phyloP scores from a whole-genome alignment of 805 yeast species.

The Barnettozyma populi region DNA sequence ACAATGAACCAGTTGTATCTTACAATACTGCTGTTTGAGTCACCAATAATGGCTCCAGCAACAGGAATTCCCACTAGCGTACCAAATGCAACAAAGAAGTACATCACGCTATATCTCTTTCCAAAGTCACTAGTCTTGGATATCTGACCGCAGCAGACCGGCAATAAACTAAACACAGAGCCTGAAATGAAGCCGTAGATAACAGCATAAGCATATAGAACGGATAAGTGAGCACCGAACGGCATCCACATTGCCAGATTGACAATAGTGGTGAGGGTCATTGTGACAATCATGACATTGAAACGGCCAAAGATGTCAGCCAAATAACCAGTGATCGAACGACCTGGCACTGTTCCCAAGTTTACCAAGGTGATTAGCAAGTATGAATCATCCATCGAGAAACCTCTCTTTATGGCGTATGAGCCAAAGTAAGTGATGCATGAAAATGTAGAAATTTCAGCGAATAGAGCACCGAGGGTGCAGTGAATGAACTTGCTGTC shows the following conservation, averaged over 20 bases:
- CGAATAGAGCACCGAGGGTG: constrained; percentile 37
- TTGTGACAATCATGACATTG: constrained; percentile 42
- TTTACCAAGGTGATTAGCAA: constrained; percentile 41
- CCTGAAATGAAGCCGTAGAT: constrained; percentile 51
- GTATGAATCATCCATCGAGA: constrained; percentile 34
- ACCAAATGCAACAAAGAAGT: constrained; percentile 51
- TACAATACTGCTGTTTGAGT: constrained; percentile 8
- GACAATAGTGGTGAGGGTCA: constrained; percentile 28
- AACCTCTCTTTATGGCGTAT: constrained; percentile 43
- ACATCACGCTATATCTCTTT: constrained; percentile 50
- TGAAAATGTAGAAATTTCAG: constrained; percentile 42
- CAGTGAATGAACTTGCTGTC: constrained; percentile 42
- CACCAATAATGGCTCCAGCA: constrained; percentile 43
- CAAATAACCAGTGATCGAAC: constrained; percentile 37
- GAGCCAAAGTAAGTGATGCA: constrained; percentile 47
- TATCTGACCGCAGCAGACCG: constrained; percentile 56
- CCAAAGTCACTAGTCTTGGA: constrained; percentile 49
- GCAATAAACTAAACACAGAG: constrained; percentile 48
- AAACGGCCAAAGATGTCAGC: constrained; percentile 46
- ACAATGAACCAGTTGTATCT: constrained; percentile 34
- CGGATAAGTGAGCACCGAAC: constrained; percentile 31
- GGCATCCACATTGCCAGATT: constrained; percentile 38
- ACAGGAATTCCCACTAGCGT: constrained; percentile 44
- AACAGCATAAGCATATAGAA: constrained; percentile 38
- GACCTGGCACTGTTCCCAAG: constrained; percentile 36